These are phyloP conservation scores for Jacaranda copaia DNA, from an alignment of 257 asterid species.

Conservation along the genomic window DNA sequence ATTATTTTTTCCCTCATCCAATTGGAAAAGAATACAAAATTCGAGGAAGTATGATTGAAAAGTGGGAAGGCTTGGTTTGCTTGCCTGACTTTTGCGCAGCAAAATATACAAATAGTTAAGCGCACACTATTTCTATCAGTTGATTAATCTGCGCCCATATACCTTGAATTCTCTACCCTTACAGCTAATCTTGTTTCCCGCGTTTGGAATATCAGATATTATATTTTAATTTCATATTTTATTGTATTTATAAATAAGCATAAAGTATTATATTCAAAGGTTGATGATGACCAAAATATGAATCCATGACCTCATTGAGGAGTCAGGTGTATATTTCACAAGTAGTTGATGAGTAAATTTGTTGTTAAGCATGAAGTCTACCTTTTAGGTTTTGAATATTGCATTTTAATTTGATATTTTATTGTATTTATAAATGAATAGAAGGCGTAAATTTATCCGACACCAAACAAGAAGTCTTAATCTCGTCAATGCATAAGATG, in stretches of 20 bases:
- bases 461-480: too few species aligned
- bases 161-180: neutral
- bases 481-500: too few species aligned
- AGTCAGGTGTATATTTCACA: too few species aligned
- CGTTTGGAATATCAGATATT: neutral
- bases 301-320: too few species aligned
- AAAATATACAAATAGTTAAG: neutral
- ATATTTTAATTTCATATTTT: neutral
- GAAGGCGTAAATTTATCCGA: too few species aligned
- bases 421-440: too few species aligned
- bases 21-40: neutral
- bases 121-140: neutral
- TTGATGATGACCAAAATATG: too few species aligned
- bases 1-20: neutral
- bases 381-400: too few species aligned
- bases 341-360: too few species aligned
- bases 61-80: neutral
- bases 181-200: slow-evolving; percentile 20
- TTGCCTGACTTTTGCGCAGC: slow-evolving; percentile 7
- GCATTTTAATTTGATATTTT: neutral
- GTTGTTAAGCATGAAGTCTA: too few species aligned
- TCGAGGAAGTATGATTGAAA: neutral
- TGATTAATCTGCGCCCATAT: neutral
- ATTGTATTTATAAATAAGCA: neutral
- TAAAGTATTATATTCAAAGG: too few species aligned